Evolutionary conservation across 805 yeast genomes (phyloP).

Genomic region (Metschnikowia sp.): DNA sequence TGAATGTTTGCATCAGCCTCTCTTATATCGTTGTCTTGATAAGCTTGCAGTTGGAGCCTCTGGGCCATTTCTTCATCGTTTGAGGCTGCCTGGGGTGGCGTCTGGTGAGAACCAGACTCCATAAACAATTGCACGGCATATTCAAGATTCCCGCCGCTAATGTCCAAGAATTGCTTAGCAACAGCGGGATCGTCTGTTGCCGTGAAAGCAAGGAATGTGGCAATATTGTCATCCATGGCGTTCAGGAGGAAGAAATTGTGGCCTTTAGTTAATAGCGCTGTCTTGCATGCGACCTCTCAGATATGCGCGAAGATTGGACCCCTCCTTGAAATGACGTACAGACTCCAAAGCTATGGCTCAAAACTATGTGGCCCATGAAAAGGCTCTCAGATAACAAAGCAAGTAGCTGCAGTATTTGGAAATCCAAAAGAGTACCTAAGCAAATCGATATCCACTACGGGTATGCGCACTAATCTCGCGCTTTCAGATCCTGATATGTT

Average conservation of each 20-base stretch:
- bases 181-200: slow-evolving; percentile 61
- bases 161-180: slow-evolving; percentile 75
- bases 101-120: slow-evolving; percentile 40
- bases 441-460: too few species aligned
- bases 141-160: slow-evolving; percentile 75
- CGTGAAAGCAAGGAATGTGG: slow-evolving; percentile 81
- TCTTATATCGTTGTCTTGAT: slow-evolving; percentile 34
- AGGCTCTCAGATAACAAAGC: too few species aligned
- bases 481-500: too few species aligned
- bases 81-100: slow-evolving; percentile 19
- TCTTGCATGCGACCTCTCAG: too few species aligned
- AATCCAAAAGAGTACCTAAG: too few species aligned
- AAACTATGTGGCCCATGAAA: too few species aligned
- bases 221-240: slow-evolving; percentile 50
- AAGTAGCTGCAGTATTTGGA: too few species aligned
- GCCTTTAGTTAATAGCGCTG: neutral
- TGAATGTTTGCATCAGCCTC: slow-evolving; percentile 76
- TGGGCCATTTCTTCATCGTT: slow-evolving; percentile 59
- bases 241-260: neutral
- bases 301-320: too few species aligned
- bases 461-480: too few species aligned
- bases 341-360: too few species aligned
- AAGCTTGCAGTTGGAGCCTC: slow-evolving; percentile 61
- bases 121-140: slow-evolving; percentile 80
- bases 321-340: too few species aligned